These are phyloP conservation scores for Fragilariopsis cylindrus DNA, from an alignment of 108 stramenopile genomes.

Conservation along the genomic window DNA sequence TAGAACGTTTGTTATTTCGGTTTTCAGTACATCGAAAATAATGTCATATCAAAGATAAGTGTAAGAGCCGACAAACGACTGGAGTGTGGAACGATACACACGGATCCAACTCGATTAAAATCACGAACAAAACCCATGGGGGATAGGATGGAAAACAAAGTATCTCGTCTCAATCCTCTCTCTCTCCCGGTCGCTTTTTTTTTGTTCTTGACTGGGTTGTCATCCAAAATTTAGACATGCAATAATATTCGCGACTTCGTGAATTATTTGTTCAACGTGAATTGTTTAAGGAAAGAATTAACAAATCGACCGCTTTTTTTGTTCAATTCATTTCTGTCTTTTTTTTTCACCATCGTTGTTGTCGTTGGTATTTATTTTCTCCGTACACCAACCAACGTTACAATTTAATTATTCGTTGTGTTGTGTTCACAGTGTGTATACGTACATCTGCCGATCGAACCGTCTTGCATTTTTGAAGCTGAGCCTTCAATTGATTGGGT, in stretches of 20 bases:
- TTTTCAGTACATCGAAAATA: not conserved
- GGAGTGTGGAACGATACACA: not conserved
- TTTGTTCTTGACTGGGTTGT: too few species aligned
- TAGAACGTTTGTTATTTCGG: not conserved
- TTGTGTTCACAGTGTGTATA: not conserved
- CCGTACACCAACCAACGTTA: not conserved
- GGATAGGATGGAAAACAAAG: too few species aligned
- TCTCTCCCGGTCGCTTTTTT: too few species aligned
- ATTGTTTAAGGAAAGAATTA: not conserved
- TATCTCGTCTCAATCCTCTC: too few species aligned
- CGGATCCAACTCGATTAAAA: not conserved
- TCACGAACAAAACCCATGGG: too few species aligned
- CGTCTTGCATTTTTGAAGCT: conserved; percentile 50
- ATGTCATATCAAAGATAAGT: not conserved
- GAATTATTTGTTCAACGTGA: not conserved
- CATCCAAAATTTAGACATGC: too few species aligned
- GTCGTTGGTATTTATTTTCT: not conserved
- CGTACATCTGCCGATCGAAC: conserved; percentile 36
- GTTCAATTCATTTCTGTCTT: not conserved
- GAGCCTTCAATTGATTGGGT: conserved; percentile 39
- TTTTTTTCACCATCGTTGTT: not conserved
- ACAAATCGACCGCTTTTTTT: not conserved
- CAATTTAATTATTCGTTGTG: not conserved
- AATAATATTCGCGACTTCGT: not conserved
- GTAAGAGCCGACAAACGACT: not conserved